phyloP scores from a whole-genome alignment of 495 filamentous ascomycete species.

The Podospora tetraspora region DNA sequence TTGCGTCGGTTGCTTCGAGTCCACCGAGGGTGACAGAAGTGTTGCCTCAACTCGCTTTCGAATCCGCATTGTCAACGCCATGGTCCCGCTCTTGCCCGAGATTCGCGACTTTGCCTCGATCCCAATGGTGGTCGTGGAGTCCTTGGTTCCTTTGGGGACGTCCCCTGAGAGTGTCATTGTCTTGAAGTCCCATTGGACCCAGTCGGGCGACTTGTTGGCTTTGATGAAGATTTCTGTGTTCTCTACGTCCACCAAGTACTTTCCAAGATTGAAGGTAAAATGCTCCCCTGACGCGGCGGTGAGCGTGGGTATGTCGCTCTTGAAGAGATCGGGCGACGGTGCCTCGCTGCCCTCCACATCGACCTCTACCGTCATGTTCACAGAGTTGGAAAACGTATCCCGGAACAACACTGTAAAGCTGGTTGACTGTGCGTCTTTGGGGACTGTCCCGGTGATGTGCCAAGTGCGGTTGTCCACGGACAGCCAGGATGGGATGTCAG shows the following conservation, averaged over 20 bases:
- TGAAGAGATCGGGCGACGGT: constrained; percentile 31
- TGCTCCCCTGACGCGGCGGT: constrained; percentile 57
- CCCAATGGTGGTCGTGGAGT: constrained; percentile 40
- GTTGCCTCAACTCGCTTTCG: constrained; percentile 9
- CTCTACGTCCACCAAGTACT: constrained; percentile 46
- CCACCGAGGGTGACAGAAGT: constrained; percentile 5
- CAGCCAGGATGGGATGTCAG: constrained; percentile 63
- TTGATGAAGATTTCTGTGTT: constrained; percentile 53
- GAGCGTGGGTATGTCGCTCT: constrained; percentile 33
- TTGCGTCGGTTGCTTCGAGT: constrained; percentile 11
- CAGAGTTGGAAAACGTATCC: constrained; percentile 59
- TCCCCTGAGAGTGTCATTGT: constrained; percentile 56
- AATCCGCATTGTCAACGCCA: constrained; percentile 49
- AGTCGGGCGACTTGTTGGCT: constrained; percentile 49
- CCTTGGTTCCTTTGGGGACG: constrained; percentile 43
- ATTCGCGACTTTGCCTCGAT: constrained; percentile 47
- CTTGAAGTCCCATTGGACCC: constrained; percentile 60
- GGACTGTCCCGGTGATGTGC: constrained; percentile 59
- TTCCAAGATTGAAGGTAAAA: constrained; percentile 60
- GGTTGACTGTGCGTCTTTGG: constrained; percentile 46
- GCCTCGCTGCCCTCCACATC: constrained; percentile 30
- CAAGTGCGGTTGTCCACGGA: constrained; percentile 59
- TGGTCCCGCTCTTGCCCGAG: constrained; percentile 37
- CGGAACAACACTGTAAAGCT: constrained; percentile 62
- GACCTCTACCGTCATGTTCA: constrained; percentile 59